A percentile compares a stretch with the other conserved stretches of the same genome.
Conservation (phyloP, 345 rosid species). For the Dovyalis caffra region DNA sequence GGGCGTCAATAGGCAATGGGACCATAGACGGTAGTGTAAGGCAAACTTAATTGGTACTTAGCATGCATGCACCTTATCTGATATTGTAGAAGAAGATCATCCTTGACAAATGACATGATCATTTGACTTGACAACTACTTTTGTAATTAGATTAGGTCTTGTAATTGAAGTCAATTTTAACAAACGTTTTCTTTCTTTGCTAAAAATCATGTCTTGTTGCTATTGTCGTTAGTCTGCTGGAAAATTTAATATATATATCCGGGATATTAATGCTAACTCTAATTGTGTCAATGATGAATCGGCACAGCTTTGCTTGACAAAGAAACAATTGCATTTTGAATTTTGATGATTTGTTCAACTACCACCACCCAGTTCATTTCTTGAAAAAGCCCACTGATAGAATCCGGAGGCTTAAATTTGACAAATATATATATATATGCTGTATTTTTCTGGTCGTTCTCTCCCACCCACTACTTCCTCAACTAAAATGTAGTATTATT, state of each 20-base stretch:
- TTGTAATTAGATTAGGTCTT: conserved; percentile 10
- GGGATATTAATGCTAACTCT: too few species aligned
- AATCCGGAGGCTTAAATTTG: conserved; percentile 1
- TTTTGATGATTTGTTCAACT: conserved; percentile 24
- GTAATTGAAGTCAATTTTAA: conserved; percentile 35
- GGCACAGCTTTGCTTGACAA: conserved; percentile 30
- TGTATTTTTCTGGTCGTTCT: conserved; percentile 1
- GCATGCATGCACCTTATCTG: background rate
- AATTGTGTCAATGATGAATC: conserved; percentile 11
- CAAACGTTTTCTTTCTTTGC: conserved; percentile 16
- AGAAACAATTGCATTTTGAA: conserved; percentile 11
- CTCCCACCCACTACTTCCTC: conserved; percentile 8
- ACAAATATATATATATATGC: too few species aligned
- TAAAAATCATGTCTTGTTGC: background rate
- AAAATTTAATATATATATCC: background rate
- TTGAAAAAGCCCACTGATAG: background rate
- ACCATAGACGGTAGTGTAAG: background rate
- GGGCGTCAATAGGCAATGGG: background rate
- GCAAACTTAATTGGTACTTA: background rate
- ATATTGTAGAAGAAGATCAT: conserved; percentile 1
- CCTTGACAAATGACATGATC: background rate
- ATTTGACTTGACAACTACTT: conserved; percentile 9
- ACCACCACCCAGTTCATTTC: conserved; percentile 18
- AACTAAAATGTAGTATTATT: conserved; percentile 7
- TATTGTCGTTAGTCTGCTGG: background rate